phyloP scores from a whole-genome alignment of 139 green algal genomes.

The Chlamydomonas sp. region DNA sequence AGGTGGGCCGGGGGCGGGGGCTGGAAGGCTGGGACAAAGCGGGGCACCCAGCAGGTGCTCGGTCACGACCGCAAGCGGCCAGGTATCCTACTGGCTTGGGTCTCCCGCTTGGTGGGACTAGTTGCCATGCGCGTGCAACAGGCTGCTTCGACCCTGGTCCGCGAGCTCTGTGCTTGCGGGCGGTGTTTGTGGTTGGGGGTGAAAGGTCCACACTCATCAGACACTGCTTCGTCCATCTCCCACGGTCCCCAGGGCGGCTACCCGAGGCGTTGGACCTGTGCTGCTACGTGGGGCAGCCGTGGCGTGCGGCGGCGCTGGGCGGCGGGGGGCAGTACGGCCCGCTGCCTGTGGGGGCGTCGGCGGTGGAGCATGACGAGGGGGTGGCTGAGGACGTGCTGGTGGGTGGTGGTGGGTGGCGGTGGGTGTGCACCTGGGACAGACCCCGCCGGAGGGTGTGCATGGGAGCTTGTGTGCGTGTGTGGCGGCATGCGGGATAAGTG shows the following conservation, averaged over 20 bases:
- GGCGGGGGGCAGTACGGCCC: slow-evolving; percentile 64
- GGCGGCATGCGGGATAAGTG: too few species aligned
- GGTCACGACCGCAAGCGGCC: too few species aligned
- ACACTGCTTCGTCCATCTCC: neutral
- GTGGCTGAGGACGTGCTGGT: slow-evolving; percentile 39
- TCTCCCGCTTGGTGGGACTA: neutral
- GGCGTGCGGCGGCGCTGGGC: slow-evolving; percentile 71
- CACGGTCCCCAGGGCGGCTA: slow-evolving; percentile 55
- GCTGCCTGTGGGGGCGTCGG: slow-evolving; percentile 68
- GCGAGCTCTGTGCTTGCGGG: too few species aligned
- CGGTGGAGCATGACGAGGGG: slow-evolving; percentile 46
- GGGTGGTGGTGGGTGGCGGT: neutral
- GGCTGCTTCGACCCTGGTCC: neutral
- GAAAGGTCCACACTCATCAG: neutral
- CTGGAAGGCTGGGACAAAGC: neutral
- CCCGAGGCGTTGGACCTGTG: slow-evolving; percentile 64
- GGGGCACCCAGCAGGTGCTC: too few species aligned
- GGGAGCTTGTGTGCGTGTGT: neutral
- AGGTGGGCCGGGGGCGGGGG: slow-evolving; percentile 32
- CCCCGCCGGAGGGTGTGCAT: neutral
- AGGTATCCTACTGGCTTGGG: too few species aligned
- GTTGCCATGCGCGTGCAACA: neutral
- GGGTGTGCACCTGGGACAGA: neutral
- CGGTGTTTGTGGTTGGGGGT: too few species aligned
- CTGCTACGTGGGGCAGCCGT: slow-evolving; percentile 71